A percentile compares a stretch with the other conserved stretches of the same genome.
phyloP scores from a whole-genome alignment of 441 rosid genomes.

The Flueggea neowawraea region DNA sequence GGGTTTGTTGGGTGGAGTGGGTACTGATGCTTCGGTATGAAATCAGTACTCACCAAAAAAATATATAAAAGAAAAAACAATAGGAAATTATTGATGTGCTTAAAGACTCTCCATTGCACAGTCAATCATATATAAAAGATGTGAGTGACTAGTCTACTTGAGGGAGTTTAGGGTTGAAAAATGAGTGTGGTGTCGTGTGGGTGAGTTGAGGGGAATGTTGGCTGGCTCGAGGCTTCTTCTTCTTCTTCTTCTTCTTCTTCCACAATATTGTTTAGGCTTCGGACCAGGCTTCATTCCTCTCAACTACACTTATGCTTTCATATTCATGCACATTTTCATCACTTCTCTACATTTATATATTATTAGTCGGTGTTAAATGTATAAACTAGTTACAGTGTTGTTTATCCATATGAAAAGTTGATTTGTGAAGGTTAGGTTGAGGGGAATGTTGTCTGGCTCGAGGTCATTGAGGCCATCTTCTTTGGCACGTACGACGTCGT shows the following conservation, averaged over 20 bases:
- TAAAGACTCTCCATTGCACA: too few species aligned
- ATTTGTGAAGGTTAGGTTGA: conserved; percentile 24
- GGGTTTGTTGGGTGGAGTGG: conserved; percentile 5
- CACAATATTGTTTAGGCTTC: conserved; percentile 7
- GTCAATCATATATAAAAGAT: conserved; percentile 1
- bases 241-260: too few species aligned
- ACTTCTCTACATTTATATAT: too few species aligned
- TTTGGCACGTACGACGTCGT: too few species aligned
- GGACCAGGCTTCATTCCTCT: conserved; percentile 69
- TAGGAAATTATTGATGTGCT: too few species aligned
- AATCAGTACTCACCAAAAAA: too few species aligned
- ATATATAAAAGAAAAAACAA: too few species aligned
- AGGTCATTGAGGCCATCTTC: conserved; percentile 30
- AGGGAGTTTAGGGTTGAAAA: conserved; percentile 5
- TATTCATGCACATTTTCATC: too few species aligned
- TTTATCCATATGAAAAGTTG: not conserved
- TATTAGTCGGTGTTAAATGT: too few species aligned
- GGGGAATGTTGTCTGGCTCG: conserved; percentile 57
- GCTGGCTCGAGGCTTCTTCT: conserved; percentile 36
- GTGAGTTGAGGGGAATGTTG: conserved; percentile 37
- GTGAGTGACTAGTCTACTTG: not conserved
- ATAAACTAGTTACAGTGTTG: too few species aligned
- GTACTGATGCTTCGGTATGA: not conserved
- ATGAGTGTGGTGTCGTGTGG: not conserved
- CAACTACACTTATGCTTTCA: conserved; percentile 15